phyloP scores from a whole-genome alignment of 2,329 filamentous ascomycete species.

The Berkeleyomyces rouxiae region DNA sequence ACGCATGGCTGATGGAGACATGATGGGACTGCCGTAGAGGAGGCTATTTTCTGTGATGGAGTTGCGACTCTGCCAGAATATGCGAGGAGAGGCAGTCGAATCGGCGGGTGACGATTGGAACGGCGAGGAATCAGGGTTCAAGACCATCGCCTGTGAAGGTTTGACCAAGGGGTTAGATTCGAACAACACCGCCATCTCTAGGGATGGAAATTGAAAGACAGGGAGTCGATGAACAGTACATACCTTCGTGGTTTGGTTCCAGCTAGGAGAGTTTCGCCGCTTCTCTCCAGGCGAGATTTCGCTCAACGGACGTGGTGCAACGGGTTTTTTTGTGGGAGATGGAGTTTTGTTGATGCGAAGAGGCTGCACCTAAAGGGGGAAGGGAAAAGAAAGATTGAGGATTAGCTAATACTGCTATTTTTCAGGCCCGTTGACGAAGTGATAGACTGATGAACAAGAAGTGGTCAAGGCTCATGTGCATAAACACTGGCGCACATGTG shows the following conservation, averaged over 20 bases:
- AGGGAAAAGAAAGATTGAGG: conserved; percentile 9
- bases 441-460: background rate
- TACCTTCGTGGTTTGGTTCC: conserved; percentile 62
- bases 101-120: conserved; percentile 71
- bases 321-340: conserved; percentile 18
- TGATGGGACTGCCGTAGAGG: conserved; percentile 38
- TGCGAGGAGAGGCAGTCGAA: conserved; percentile 35
- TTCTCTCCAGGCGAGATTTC: conserved; percentile 78
- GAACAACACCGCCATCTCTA: conserved; percentile 13
- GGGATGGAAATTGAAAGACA: conserved; percentile 14
- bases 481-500: background rate
- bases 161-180: conserved; percentile 1
- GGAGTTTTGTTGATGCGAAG: conserved; percentile 62
- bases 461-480: background rate
- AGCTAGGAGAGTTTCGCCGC: conserved; percentile 83
- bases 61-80: conserved; percentile 81
- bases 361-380: conserved; percentile 45
- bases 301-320: conserved; percentile 53
- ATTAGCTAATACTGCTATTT: conserved; percentile 1
- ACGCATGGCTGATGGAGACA: conserved; percentile 50
- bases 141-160: conserved; percentile 42
- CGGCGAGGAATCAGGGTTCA: conserved; percentile 60
- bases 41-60: conserved; percentile 56
- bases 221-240: conserved; percentile 16
- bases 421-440: background rate